Evolutionary conservation across 2,329 filamentous ascomycete genomes (phyloP).

Genomic region (Ascochyta viciae-villosae): DNA sequence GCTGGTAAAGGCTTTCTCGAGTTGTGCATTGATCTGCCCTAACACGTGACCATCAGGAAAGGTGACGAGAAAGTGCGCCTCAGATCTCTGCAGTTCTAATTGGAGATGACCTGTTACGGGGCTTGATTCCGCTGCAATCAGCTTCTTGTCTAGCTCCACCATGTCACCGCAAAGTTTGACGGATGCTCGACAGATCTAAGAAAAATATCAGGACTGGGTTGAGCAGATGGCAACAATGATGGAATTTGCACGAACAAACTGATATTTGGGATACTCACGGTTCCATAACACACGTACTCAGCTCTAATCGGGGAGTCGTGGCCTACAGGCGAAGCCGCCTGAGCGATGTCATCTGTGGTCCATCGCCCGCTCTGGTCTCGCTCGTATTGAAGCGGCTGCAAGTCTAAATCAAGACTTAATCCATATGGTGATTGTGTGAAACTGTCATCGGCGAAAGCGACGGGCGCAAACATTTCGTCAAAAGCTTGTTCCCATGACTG

Average conservation of each 20-base stretch:
- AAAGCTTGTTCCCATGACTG: slow-evolving; percentile 24
- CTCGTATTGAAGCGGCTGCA: slow-evolving; percentile 12
- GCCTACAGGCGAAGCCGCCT: slow-evolving; percentile 3
- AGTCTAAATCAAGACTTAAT: not conserved
- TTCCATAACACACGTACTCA: not conserved
- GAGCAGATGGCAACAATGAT: too few species aligned
- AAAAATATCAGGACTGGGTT: not conserved
- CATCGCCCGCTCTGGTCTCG: slow-evolving; percentile 29
- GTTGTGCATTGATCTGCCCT: slow-evolving; percentile 29
- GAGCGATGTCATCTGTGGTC: not conserved
- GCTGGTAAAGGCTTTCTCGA: slow-evolving; percentile 26
- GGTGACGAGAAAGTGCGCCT: slow-evolving; percentile 19
- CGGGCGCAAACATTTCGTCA: slow-evolving; percentile 19
- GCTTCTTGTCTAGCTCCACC: slow-evolving; percentile 25
- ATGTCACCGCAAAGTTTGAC: slow-evolving; percentile 35
- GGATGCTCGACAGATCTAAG: slow-evolving; percentile 26
- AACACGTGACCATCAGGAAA: slow-evolving; percentile 24
- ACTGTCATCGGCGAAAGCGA: not conserved
- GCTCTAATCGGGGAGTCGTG: not conserved
- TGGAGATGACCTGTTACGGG: slow-evolving; percentile 25
- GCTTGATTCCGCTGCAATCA: slow-evolving; percentile 10
- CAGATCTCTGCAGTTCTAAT: slow-evolving; percentile 19
- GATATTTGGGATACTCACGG: not conserved
- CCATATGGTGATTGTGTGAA: not conserved
- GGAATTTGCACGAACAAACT: too few species aligned